These are phyloP conservation scores for Starmerella stellata DNA, from an alignment of 805 yeast species.

Conservation along the genomic window DNA sequence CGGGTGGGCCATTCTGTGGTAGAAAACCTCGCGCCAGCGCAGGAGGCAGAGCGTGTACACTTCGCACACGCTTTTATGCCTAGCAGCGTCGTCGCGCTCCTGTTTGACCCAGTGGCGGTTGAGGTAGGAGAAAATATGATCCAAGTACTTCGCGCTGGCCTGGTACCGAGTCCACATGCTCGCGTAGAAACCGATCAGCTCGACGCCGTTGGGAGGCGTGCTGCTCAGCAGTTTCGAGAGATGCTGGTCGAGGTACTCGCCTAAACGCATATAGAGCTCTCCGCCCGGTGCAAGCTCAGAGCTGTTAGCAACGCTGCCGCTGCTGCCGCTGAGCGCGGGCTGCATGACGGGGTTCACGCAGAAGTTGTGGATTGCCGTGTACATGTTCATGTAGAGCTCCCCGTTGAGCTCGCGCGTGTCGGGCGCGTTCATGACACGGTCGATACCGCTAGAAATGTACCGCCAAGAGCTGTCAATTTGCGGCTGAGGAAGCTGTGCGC, in stretches of 20 bases:
- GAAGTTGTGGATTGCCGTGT: constrained; percentile 82
- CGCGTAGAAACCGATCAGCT: constrained; percentile 63
- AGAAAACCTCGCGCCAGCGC: constrained; percentile 75
- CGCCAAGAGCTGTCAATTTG: constrained; percentile 22
- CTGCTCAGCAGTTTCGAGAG: constrained; percentile 17
- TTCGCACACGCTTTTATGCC: constrained; percentile 66
- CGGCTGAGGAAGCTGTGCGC: background rate
- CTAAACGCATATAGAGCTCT: constrained; percentile 62
- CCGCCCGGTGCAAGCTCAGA: constrained; percentile 44
- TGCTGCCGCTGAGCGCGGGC: constrained; percentile 9
- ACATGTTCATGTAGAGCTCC: constrained; percentile 66
- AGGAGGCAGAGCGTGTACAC: constrained; percentile 74
- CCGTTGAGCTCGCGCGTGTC: constrained; percentile 23
- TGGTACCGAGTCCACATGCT: constrained; percentile 76
- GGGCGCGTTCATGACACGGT: constrained; percentile 23
- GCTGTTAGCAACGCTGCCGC: background rate
- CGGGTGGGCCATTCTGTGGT: constrained; percentile 40
- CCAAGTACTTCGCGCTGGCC: constrained; percentile 77
- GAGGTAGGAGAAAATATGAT: constrained; percentile 86
- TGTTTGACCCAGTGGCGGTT: constrained; percentile 96
- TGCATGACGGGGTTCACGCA: constrained; percentile 35
- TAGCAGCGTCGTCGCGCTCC: constrained; percentile 71
- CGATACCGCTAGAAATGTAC: constrained; percentile 26
- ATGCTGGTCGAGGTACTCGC: constrained; percentile 45
- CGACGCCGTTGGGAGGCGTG: constrained; percentile 30